Base-by-base conservation (phyloP, 306 rosid species). In the Oemleria cerasiformis region DNA sequence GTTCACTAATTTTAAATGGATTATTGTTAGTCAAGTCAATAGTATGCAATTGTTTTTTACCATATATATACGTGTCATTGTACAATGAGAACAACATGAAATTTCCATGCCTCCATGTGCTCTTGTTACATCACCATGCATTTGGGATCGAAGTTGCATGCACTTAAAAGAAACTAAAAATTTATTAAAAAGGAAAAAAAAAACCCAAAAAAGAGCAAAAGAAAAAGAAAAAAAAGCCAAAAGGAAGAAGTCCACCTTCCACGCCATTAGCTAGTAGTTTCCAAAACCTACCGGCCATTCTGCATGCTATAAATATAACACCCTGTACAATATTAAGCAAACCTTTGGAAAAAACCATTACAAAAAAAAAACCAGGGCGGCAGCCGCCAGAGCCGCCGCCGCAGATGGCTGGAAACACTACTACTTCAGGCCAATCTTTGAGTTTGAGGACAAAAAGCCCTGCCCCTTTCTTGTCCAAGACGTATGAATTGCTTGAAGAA, bases 391-490 rank as follows among this genome's bases (percentile, higher is more conserved):
- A 30, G 36, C 36, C 36, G 3, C 36, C 36, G 5, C 39, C 45
- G 11, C 42, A 0, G 6, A 81, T 79, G 87, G 78, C 73, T 30
- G 61, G 43, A 25, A 74, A 65, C 34, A 21, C 62, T 10, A 45
- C 50, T 45, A 10, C 41, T 4, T 36, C 38, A 13, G 65, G 82
- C 8, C 80, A 78, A 74, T 71, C 87, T 44, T 78, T 79, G 11
- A 30, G 36, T n/a, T 51, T 11, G 11, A 83, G 75, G 83, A 41
- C 86, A 15, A 77, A 82, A 73, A 74, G 83, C 54, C 92, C 88
- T 0, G 84, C 97, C 17, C 97, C 97, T 0, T 92, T 92, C 69
- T 34, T 92, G 36, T 67, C 87, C 21, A 92, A 92, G 81, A 92
- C 97, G 0, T 92, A 79, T 40, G 84, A 89, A 56, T 78, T 92